Evolutionary conservation across 2,329 filamentous ascomycete species (phyloP).

Genomic region (Diaporthe humulicola): DNA sequence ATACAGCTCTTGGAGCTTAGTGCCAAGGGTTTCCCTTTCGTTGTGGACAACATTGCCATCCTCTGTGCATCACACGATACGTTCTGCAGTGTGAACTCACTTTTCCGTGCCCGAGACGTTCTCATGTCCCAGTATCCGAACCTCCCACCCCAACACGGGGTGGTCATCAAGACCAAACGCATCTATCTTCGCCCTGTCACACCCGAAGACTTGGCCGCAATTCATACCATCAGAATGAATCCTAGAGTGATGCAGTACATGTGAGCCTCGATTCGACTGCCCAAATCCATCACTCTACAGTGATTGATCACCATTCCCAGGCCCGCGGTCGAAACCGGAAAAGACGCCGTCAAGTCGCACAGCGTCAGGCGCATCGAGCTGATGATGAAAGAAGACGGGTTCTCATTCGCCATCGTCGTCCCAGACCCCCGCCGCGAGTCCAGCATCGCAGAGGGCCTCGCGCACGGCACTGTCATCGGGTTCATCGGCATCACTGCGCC

Average conservation of each 20-base stretch:
- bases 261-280: neutral
- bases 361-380: constrained; percentile 29
- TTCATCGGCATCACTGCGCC: constrained; percentile 29
- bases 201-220: constrained; percentile 9
- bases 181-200: constrained; percentile 15
- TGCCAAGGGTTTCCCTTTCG: neutral
- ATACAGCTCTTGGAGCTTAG: neutral
- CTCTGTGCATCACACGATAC: too few relatives aligned
- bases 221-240: constrained; percentile 30
- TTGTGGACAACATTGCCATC: neutral
- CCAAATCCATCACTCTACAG: too few relatives aligned
- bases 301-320: neutral
- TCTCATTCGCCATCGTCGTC: constrained; percentile 26
- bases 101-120: neutral
- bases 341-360: constrained; percentile 24
- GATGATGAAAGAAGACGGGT: constrained; percentile 26
- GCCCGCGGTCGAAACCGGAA: constrained; percentile 16
- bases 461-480: neutral
- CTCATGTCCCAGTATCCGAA: constrained; percentile 7
- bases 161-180: constrained; percentile 6
- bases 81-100: too few relatives aligned
- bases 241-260: constrained; percentile 27
- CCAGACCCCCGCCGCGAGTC: neutral
- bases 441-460: neutral
- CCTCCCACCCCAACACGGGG: constrained; percentile 3